Conservation (phyloP, 306 rosid species). For the Prunus mira region DNA sequence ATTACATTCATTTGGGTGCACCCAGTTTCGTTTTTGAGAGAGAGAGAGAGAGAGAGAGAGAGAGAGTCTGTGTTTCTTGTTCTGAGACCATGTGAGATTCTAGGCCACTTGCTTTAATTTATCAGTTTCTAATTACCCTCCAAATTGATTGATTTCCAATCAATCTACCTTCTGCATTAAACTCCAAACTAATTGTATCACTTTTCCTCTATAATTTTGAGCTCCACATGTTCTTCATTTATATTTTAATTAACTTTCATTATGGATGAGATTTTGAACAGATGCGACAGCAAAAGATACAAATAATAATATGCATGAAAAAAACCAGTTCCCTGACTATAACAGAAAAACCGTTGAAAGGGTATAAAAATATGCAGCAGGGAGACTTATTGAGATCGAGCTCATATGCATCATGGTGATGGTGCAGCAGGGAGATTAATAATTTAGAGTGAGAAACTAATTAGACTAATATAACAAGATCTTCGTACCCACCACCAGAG, state of each 20-base stretch:
- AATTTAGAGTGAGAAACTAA: not conserved
- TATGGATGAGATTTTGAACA: not conserved
- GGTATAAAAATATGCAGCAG: not conserved
- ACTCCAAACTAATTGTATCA: not conserved
- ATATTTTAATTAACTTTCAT: not conserved
- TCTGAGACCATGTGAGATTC: no score
- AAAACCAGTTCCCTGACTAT: not conserved
- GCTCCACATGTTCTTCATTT: slow-evolving; percentile 3
- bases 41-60: not conserved
- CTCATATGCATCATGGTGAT: not conserved
- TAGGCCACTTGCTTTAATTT: no score
- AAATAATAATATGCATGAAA: not conserved
- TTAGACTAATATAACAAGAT: not conserved
- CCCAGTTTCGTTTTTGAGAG: not conserved
- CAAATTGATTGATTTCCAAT: no score
- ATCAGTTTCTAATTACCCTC: not conserved
- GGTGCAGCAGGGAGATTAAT: not conserved
- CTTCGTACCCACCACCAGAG: no score
- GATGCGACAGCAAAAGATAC: not conserved
- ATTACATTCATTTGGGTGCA: not conserved
- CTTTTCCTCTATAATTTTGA: not conserved
- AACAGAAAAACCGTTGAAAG: slow-evolving; percentile 12
- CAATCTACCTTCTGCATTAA: not conserved
- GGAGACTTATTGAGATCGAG: not conserved
- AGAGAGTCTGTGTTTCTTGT: not conserved